Conservation (phyloP, 192 early-diverging fungal genomes). For the Coemansia sp. region DNA sequence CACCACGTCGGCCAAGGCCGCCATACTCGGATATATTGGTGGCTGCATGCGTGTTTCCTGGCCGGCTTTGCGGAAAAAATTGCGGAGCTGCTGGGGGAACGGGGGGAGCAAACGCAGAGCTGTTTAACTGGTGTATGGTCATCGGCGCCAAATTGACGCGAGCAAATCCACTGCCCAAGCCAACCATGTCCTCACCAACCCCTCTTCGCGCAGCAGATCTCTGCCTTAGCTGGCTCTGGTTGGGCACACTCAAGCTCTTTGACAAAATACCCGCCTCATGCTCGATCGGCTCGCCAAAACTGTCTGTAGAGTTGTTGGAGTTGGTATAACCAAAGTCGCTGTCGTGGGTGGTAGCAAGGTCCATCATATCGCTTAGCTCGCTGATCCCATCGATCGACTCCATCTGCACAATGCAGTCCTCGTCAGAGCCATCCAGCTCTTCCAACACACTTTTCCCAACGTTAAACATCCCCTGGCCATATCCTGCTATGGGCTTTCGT, state of each 20-base stretch:
- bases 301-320: conserved; percentile 48
- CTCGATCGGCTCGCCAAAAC: conserved; percentile 54
- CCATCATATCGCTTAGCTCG: conserved; percentile 43
- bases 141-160: conserved; percentile 12
- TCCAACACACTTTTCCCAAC: conserved; percentile 2
- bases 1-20: not conserved
- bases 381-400: conserved; percentile 42
- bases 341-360: conserved; percentile 21
- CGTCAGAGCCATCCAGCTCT: not conserved
- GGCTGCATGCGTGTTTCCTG: not conserved
- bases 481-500: conserved; percentile 1
- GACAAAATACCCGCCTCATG: conserved; percentile 40
- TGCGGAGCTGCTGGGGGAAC: not conserved
- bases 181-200: conserved; percentile 4
- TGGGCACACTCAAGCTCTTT: conserved; percentile 19
- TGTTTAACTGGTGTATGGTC: conserved; percentile 30
- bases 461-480: not conserved
- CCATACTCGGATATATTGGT: not conserved
- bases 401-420: conserved; percentile 41
- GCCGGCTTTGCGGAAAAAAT: not conserved
- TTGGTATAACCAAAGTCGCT: conserved; percentile 40
- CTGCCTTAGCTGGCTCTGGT: conserved; percentile 4
- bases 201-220: not conserved
- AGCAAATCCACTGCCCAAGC: conserved; percentile 10
- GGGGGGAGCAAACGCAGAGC: conserved; percentile 1